Conservation (phyloP, 129 eudicot genomes). For the Kitagawia praeruptora region DNA sequence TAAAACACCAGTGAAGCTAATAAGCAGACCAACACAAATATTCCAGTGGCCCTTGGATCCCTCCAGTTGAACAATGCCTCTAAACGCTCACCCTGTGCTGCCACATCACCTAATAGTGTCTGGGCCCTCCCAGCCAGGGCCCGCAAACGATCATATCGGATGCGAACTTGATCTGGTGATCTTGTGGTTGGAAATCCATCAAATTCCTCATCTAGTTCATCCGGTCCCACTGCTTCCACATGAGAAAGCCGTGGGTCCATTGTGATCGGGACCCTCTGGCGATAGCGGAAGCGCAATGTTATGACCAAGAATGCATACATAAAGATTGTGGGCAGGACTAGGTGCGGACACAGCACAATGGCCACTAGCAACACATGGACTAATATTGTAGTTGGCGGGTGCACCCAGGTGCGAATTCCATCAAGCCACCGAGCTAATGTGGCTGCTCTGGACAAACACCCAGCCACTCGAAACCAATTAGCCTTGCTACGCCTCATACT, state of each 20-base stretch:
- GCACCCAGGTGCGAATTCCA: conserved; percentile 63
- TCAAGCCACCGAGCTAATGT: conserved; percentile 68
- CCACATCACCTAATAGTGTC: conserved; percentile 75
- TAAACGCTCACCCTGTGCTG: conserved; percentile 78
- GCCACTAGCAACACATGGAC: conserved; percentile 66
- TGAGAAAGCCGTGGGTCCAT: conserved; percentile 75
- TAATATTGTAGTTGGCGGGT: conserved; percentile 75
- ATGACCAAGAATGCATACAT: conserved; percentile 70
- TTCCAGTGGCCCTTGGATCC: conserved; percentile 89
- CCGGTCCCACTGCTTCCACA: conserved; percentile 55
- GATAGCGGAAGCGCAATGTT: conserved; percentile 44
- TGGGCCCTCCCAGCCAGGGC: conserved; percentile 91
- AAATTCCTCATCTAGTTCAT: conserved; percentile 90
- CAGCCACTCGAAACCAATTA: conserved; percentile 68
- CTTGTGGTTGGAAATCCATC: conserved; percentile 69
- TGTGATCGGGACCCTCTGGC: conserved; percentile 46
- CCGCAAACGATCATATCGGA: conserved; percentile 71
- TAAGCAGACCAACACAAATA: conserved; percentile 66
- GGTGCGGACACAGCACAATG: conserved; percentile 66
- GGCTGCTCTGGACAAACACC: conserved; percentile 68
- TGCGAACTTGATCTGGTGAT: conserved; percentile 51
- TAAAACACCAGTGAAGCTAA: conserved; percentile 68
- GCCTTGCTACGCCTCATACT: conserved; percentile 96
- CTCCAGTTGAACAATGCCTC: conserved; percentile 91
- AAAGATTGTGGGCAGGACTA: conserved; percentile 64